Evolutionary conservation across 2,329 filamentous ascomycete species (phyloP).

Genomic region (Colletotrichum shisoi): DNA sequence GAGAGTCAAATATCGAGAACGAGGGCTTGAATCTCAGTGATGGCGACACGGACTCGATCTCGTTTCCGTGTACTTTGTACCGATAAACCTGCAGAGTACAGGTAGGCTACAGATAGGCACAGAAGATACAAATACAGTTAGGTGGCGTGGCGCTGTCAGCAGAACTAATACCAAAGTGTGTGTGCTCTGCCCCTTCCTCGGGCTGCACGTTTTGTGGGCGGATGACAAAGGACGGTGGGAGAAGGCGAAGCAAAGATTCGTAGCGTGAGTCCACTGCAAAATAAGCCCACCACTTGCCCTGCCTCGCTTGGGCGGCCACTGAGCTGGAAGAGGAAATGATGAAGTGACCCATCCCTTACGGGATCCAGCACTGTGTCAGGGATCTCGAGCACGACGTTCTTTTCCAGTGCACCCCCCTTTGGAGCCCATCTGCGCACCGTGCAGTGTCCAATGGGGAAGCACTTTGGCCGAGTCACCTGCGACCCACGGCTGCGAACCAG

Average conservation of each 20-base stretch:
- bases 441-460: conserved; percentile 9
- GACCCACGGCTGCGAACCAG: conserved; percentile 16
- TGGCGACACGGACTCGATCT: conserved; percentile 18
- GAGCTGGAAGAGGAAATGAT: conserved; percentile 33
- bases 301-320: conserved; percentile 18
- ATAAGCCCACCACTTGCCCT: not conserved
- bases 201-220: not conserved
- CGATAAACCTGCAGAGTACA: too few species aligned
- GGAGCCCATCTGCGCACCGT: not conserved
- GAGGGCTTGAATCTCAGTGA: conserved; percentile 12
- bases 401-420: conserved; percentile 1
- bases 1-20: not conserved
- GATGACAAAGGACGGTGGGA: not conserved
- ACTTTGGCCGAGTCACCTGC: not conserved
- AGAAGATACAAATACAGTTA: too few species aligned
- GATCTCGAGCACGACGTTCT: conserved; percentile 20
- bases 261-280: conserved; percentile 7
- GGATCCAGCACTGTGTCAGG: conserved; percentile 31
- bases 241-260: not conserved
- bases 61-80: not conserved
- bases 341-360: not conserved
- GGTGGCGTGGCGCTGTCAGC: too few species aligned
- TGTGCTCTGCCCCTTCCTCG: too few species aligned
- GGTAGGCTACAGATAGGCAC: too few species aligned
- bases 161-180: too few species aligned